phyloP scores from a whole-genome alignment of 1,284 basidiomycete species.

The Vanrija sp. region DNA sequence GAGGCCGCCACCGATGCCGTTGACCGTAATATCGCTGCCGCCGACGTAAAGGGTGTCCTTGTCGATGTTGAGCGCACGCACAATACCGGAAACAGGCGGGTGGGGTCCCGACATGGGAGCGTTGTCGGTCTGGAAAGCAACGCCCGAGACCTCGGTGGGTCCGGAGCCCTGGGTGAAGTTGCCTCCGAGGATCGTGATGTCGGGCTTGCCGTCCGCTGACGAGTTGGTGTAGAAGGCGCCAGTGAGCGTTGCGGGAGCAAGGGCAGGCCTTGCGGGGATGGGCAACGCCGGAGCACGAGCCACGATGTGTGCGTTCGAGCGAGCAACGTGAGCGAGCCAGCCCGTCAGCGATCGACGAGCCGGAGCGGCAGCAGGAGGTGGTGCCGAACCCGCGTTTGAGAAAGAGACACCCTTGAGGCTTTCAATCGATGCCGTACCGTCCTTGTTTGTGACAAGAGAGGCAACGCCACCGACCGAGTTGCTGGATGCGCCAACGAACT shows the following conservation, averaged over 20 bases:
- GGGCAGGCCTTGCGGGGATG: slow-evolving; percentile 53
- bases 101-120: slow-evolving; percentile 56
- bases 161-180: slow-evolving; percentile 63
- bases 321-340: slow-evolving; percentile 34
- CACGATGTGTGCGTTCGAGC: slow-evolving; percentile 23
- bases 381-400: slow-evolving; percentile 21
- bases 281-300: slow-evolving; percentile 54
- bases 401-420: slow-evolving; percentile 32
- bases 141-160: slow-evolving; percentile 49
- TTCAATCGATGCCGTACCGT: slow-evolving; percentile 32
- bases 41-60: slow-evolving; percentile 68
- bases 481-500: slow-evolving; percentile 45
- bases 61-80: slow-evolving; percentile 65
- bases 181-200: slow-evolving; percentile 75
- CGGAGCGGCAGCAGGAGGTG: neutral
- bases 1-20: slow-evolving; percentile 56
- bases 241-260: slow-evolving; percentile 75
- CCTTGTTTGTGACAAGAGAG: slow-evolving; percentile 40
- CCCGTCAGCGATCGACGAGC: neutral
- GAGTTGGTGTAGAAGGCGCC: slow-evolving; percentile 87
- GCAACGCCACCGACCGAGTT: slow-evolving; percentile 50
- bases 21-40: slow-evolving; percentile 54
- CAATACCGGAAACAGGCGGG: slow-evolving; percentile 60
- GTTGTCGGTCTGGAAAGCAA: slow-evolving; percentile 70
- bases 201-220: slow-evolving; percentile 57